Base-by-base conservation (phyloP, 176 grass and related monocot genomes). In the Musa acuminata region DNA sequence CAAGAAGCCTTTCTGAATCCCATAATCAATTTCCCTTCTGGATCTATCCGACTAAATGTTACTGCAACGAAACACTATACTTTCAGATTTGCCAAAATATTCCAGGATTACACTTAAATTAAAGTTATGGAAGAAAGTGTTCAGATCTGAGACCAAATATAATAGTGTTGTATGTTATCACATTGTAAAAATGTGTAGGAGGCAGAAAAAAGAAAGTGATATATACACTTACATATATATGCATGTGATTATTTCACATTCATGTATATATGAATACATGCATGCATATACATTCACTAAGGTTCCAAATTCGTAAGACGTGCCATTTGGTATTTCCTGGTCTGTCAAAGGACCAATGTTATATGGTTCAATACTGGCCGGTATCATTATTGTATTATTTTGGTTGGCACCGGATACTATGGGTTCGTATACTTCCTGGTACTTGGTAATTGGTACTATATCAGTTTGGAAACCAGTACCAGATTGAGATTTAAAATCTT, bases 11-110 rank as follows among this genome's bases (percentile, higher is more conserved):
- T 99, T 68, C 96, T 85, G 78, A 99, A 99, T 64, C 91, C 91
- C 96, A 99, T 99, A 59, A 99, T 83, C 77, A 99, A 72, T 72
- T 89, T 99, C 54, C 96, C 91, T 89, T 95, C 96, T 49, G 96
- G 96, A 82, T 99, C 96, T 64, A 95, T 85, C 75, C 87, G 82
- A 71, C 96, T 99, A 63, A 99, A 99, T 43, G 91, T 99, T 62
- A 99, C 96, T 99, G 72, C 67, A 81, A 17, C 75, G 59, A 83
- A 60, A 83, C 51, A 74, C 1, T 13, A 80, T 8, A 74, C 27
- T 13, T 16, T 55, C 26, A 74, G 49, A 9, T 16, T 19, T 74
- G 13, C 23, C 23, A 29, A 3, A 17, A 29, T 11, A 54, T 48
- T 69, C 48, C 12, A 48, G 2, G 9, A 19, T n/a, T 71, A n/a